These are phyloP conservation scores for Porcisia hertigi DNA, from an alignment of 208 protist species.

Conservation along the genomic window DNA sequence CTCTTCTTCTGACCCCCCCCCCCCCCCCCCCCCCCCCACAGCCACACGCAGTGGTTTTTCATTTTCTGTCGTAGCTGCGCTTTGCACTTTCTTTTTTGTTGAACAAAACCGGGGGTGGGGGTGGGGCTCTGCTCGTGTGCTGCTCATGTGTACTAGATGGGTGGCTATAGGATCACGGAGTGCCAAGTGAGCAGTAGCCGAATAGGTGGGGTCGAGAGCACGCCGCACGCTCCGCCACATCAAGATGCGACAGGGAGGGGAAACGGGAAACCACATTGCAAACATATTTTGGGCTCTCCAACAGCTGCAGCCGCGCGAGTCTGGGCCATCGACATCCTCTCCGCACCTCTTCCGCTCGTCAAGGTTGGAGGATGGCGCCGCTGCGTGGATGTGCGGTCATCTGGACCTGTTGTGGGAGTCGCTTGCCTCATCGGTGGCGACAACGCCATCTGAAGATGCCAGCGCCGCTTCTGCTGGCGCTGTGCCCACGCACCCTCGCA, in stretches of 20 bases:
- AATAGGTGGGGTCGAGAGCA: not conserved
- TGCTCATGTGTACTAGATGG: conserved; percentile 5
- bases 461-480: not conserved
- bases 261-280: conserved; percentile 1
- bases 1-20: not conserved
- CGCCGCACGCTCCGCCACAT: not conserved
- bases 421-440: not conserved
- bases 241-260: not conserved
- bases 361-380: conserved; percentile 12
- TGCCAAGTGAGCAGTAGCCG: not conserved
- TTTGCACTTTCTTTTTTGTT: not conserved
- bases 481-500: conserved; percentile 11
- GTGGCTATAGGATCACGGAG: not conserved
- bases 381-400: conserved; percentile 29
- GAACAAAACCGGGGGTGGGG: not conserved
- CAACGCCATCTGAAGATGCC: not conserved
- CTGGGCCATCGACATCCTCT: not conserved
- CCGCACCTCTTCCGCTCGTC: not conserved
- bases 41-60: not conserved
- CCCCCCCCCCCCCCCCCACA: too few species aligned
- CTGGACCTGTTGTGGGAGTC: conserved; percentile 27
- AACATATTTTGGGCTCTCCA: conserved; percentile 7
- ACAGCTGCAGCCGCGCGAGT: conserved; percentile 3
- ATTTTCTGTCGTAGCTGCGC: not conserved
- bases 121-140: not conserved